phyloP scores from a whole-genome alignment of 1,139 yeast genomes.

The Hyphopichia burtonii region DNA sequence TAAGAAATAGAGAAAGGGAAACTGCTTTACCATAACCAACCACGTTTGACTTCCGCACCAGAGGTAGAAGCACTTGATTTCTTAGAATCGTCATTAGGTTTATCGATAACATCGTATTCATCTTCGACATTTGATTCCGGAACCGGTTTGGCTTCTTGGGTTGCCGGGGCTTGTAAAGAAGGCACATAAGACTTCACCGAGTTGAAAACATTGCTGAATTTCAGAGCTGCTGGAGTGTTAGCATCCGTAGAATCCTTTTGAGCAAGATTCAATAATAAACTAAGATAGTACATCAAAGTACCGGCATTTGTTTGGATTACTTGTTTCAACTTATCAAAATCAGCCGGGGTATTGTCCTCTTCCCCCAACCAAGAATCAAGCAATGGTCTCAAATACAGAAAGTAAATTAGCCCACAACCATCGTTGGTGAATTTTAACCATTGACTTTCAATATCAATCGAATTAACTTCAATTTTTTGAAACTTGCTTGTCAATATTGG shows the following conservation, averaged over 20 bases:
- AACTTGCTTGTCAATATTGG: slow-evolving; percentile 32
- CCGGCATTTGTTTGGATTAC: not conserved
- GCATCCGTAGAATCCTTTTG: not conserved
- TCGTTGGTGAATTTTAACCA: slow-evolving; percentile 24
- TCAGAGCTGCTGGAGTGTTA: not conserved
- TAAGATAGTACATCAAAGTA: not conserved
- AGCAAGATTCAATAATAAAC: not conserved
- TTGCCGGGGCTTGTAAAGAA: not conserved
- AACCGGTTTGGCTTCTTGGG: not conserved
- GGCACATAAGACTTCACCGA: not conserved
- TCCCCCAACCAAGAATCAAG: slow-evolving; percentile 15
- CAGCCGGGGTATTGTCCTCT: not conserved
- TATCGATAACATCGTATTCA: slow-evolving; percentile 46
- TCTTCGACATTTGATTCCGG: slow-evolving; percentile 15
- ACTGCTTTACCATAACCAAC: slow-evolving; percentile 31
- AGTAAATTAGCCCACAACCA: slow-evolving; percentile 43
- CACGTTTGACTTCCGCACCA: slow-evolving; percentile 14
- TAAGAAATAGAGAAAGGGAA: not conserved
- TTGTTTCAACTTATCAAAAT: not conserved
- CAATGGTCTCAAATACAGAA: slow-evolving; percentile 30
- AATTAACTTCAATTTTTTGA: not conserved
- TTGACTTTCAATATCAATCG: slow-evolving; percentile 12
- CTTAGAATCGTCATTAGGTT: slow-evolving; percentile 17
- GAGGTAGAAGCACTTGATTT: slow-evolving; percentile 1
- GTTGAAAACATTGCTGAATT: not conserved